A percentile compares a stretch with the other conserved stretches of the same genome.
Evolutionary conservation across 2,329 filamentous ascomycete species (phyloP).

Genomic region (Periconia sp.): DNA sequence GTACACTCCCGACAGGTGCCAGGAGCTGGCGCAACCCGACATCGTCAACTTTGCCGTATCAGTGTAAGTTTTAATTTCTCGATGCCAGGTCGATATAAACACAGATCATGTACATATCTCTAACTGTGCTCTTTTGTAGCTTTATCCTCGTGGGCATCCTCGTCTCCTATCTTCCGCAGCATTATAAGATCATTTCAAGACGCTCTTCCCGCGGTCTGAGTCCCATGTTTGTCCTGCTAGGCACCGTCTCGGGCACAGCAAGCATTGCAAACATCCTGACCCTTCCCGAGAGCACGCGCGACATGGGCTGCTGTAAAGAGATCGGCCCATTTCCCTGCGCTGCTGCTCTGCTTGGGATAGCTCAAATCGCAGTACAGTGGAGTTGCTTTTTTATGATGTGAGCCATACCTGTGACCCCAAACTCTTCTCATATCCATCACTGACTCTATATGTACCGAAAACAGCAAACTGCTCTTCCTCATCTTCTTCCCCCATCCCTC

Average conservation of each 20-base stretch:
- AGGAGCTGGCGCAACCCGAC: slow-evolving; percentile 54
- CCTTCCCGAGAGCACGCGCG: slow-evolving; percentile 77
- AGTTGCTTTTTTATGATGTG: slow-evolving; percentile 90
- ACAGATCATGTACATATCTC: not conserved
- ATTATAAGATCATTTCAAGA: slow-evolving; percentile 83
- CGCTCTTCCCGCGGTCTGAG: slow-evolving; percentile 92
- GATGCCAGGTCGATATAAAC: slow-evolving; percentile 13
- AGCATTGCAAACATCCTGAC: slow-evolving; percentile 92
- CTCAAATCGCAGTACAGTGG: slow-evolving; percentile 91
- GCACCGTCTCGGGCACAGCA: slow-evolving; percentile 83
- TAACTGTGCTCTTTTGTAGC: slow-evolving; percentile 36
- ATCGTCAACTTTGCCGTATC: slow-evolving; percentile 57
- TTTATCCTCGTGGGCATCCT: slow-evolving; percentile 86
- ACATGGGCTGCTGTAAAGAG: slow-evolving; percentile 83
- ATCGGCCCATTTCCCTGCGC: slow-evolving; percentile 81
- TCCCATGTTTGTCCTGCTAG: slow-evolving; percentile 92
- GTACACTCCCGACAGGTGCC: slow-evolving; percentile 42
- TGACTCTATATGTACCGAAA: slow-evolving; percentile 8
- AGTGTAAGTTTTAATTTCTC: slow-evolving; percentile 47
- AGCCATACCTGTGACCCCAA: not conserved
- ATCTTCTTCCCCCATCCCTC: slow-evolving; percentile 71
- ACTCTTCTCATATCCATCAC: not conserved
- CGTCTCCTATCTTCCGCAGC: slow-evolving; percentile 91
- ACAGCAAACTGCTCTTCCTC: slow-evolving; percentile 86
- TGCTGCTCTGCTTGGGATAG: slow-evolving; percentile 82